Evolutionary conservation across 371 early-diverging fungal genomes (phyloP), one percentile per base, ranked within the genome.

Genomic region (Mortierella sp.): DNA sequence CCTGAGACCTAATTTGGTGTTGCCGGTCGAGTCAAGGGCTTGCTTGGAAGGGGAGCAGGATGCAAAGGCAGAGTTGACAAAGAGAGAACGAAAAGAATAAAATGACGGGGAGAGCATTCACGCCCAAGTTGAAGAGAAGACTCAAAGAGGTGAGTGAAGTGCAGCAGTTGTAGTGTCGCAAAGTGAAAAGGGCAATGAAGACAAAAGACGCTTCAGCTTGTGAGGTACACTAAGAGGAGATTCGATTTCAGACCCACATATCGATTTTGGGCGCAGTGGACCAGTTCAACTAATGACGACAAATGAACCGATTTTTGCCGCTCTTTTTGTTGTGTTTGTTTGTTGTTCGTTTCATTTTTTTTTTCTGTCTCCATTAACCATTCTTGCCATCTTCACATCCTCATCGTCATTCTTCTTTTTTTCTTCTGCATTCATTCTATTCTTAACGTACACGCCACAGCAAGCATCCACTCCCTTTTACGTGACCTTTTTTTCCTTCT

Each of bases 261-360:
- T 34, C 5, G 55, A 29, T 4, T n/a, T 55, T 58, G 61, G 61
- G 61, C 61, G 61, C 61, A 58, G 61, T 58, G 34, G 8, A 22
- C 22, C 61, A 34, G 31, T 31, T 58, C 61, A 22, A 58, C 31
- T 13, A 2, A n/a, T n/a, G n/a, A n/a, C n/a, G n/a, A n/a, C n/a
- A n/a, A n/a, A n/a, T 2, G 6, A 34, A 31, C 2, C 4, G 11
- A 11, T 2, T 16, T 41, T 43, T 64, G 41, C 43, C 65, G 39
- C 65, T 22, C 41, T 64, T 39, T 64, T 43, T 64, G 29, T 41
- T 40, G 22, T 19, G 34, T 6, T 63, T 63, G n/a, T 68, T 52
- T 29, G 43, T 31, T 55, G 34, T 55, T 22, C 31, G 55, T 58
- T 5, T 22, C 2, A 7, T 6, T 14, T 41, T 68, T 31, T 70